Base-by-base conservation (phyloP, 306 rosid species). In the Alnus glutinosa region DNA sequence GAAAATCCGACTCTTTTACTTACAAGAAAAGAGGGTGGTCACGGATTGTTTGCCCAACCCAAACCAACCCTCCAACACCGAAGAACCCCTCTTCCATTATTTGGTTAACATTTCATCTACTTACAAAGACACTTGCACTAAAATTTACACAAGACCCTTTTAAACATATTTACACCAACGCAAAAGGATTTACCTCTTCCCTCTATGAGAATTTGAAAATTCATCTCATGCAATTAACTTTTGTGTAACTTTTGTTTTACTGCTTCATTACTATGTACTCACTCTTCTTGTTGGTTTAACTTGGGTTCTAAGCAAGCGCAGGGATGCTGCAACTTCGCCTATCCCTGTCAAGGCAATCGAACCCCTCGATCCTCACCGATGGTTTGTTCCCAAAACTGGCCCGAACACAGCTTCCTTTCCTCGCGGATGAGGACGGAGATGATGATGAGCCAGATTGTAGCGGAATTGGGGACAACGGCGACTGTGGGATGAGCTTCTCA, bases 271-370 rank as follows among this genome's bases (percentile, higher is more conserved):
- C 75, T 85, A 85, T 85, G 69, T 79, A 75, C 83, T 79, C 44
- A 42, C 46, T 42, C 46, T 50, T 82, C 19, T 55, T 15, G 61
- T 30, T 28, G 4, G 23, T 57, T 50, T 62, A 8, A 30, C 7
- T 74, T 46, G 44, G 34, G 71, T 79, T 79, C 88, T 89, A 95
- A 44, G 98, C 99, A 79, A 93, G 83, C 7, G 99, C 88, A 81
- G 98, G 89, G 87, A 95, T 90, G 87, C 97, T 90, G 81, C 97
- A 85, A 81, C 91, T 95, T 55, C 96, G 87, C 51, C 91, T 81
- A 74, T 93, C 99, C 89, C 96, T 86, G 71, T 92, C 93, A 11
- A 91, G 92, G 80, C 97, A 95, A 84, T 95, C 99, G 30, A 95
- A 95, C 55, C 99, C 99, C 83, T 95, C 99, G 2, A 95, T 13